A percentile compares a stretch with the other conserved stretches of the same genome.
Conservation (phyloP, 495 filamentous ascomycete genomes). For the Hypoxylon cercidicola region DNA sequence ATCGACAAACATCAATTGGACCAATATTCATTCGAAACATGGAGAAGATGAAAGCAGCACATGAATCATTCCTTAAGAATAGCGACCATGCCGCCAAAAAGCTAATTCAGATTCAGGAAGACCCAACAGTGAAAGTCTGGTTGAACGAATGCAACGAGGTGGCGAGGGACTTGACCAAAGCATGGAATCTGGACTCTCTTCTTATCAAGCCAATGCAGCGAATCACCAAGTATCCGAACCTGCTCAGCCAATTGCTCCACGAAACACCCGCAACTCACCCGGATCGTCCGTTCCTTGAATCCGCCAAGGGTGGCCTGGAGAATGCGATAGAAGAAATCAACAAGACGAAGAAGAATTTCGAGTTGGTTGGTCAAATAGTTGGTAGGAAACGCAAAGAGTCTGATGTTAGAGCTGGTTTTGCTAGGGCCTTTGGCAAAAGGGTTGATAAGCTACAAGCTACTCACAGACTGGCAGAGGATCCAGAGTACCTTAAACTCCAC, state of each 20-base stretch:
- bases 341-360: constrained; percentile 88
- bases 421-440: constrained; percentile 86
- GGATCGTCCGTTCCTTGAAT: constrained; percentile 73
- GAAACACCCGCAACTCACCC: constrained; percentile 84
- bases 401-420: constrained; percentile 82
- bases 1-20: constrained; percentile 79
- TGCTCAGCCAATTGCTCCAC: constrained; percentile 80
- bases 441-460: constrained; percentile 74
- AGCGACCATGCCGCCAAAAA: constrained; percentile 85
- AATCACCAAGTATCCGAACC: constrained; percentile 88
- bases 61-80: constrained; percentile 86
- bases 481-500: constrained; percentile 76
- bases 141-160: constrained; percentile 88
- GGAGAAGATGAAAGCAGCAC: constrained; percentile 81
- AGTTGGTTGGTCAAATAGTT: constrained; percentile 88
- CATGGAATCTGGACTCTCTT: constrained; percentile 93
- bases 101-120: constrained; percentile 75
- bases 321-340: constrained; percentile 86
- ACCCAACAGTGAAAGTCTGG: constrained; percentile 85
- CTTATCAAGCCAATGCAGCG: constrained; percentile 96
- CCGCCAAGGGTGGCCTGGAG: constrained; percentile 71
- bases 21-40: constrained; percentile 80
- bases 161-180: constrained; percentile 86
- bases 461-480: constrained; percentile 80
- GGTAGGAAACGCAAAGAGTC: constrained; percentile 89